These are phyloP conservation scores for Trypanosoma lewisi DNA, from an alignment of 208 protist genomes.

Conservation along the genomic window DNA sequence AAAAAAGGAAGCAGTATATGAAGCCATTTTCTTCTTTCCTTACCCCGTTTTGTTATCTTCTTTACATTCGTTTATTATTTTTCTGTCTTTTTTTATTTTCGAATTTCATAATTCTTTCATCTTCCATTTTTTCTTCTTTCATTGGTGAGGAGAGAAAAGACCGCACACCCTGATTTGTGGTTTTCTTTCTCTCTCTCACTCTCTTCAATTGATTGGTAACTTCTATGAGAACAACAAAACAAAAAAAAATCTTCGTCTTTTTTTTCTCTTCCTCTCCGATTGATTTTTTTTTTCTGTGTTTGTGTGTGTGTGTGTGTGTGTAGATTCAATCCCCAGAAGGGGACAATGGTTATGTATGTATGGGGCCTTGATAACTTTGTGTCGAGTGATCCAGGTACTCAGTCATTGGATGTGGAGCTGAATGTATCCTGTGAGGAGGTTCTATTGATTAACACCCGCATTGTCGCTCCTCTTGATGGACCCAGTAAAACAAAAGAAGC, in stretches of 20 bases:
- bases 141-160: no score
- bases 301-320: no score
- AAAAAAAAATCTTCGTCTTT: no score
- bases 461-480: conserved; percentile 35
- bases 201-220: no score
- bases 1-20: conserved; percentile 8
- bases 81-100: not conserved
- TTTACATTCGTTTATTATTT: not conserved
- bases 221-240: no score
- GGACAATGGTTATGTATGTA: conserved; percentile 1
- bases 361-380: not conserved
- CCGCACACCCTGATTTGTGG: no score
- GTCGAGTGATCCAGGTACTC: conserved; percentile 2
- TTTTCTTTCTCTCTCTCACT: no score
- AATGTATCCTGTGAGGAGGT: conserved; percentile 32
- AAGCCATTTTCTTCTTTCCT: conserved; percentile 4
- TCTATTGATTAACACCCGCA: conserved; percentile 71
- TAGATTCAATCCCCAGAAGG: no score
- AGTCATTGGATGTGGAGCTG: conserved; percentile 27
- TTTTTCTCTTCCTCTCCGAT: no score
- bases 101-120: not conserved
- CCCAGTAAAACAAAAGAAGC: conserved; percentile 7
- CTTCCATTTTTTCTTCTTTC: conserved; percentile 19
- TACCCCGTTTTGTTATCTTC: not conserved
- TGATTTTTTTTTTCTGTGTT: conserved; percentile 15